Evolutionary conservation across 116 monocot species (phyloP).

Genomic region (Cymodocea nodosa): DNA sequence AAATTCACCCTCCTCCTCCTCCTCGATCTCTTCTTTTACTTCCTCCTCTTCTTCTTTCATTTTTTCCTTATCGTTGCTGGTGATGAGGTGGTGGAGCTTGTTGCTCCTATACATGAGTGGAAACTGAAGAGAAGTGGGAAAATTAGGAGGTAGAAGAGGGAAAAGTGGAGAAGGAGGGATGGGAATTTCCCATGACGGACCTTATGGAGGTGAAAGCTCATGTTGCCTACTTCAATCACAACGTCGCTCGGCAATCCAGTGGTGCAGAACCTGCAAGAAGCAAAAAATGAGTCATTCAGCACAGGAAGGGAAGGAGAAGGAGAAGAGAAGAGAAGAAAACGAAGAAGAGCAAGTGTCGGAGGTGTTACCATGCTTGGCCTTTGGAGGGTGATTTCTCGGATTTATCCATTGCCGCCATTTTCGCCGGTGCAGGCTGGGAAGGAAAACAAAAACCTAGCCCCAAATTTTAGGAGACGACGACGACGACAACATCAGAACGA

Average conservation of each 20-base stretch:
- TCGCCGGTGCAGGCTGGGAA: too few species aligned
- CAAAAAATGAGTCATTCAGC: not conserved
- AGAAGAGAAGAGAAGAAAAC: not conserved
- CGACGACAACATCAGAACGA: too few species aligned
- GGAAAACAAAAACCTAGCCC: too few species aligned
- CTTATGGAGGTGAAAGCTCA: slow-evolving; percentile 94
- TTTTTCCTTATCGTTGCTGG: slow-evolving; percentile 15
- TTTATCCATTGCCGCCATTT: too few species aligned
- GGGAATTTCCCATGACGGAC: slow-evolving; percentile 8
- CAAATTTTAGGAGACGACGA: too few species aligned
- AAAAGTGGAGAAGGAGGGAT: not conserved
- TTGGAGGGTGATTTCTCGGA: slow-evolving; percentile 9
- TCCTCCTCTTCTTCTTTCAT: slow-evolving; percentile 7
- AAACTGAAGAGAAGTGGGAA: slow-evolving; percentile 25
- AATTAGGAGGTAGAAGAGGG: not conserved
- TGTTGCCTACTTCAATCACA: slow-evolving; percentile 65
- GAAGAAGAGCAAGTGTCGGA: too few species aligned
- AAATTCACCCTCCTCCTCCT: slow-evolving; percentile 28
- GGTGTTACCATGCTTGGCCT: slow-evolving; percentile 70
- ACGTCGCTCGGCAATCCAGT: slow-evolving; percentile 89
- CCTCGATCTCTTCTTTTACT: slow-evolving; percentile 36
- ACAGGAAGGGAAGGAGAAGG: not conserved
- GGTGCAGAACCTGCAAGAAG: slow-evolving; percentile 67
- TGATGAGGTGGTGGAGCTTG: slow-evolving; percentile 54
- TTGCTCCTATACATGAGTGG: slow-evolving; percentile 87